Evolutionary conservation across 345 rosid species (phyloP).

Genomic region (Excoecaria cochinchinensis): DNA sequence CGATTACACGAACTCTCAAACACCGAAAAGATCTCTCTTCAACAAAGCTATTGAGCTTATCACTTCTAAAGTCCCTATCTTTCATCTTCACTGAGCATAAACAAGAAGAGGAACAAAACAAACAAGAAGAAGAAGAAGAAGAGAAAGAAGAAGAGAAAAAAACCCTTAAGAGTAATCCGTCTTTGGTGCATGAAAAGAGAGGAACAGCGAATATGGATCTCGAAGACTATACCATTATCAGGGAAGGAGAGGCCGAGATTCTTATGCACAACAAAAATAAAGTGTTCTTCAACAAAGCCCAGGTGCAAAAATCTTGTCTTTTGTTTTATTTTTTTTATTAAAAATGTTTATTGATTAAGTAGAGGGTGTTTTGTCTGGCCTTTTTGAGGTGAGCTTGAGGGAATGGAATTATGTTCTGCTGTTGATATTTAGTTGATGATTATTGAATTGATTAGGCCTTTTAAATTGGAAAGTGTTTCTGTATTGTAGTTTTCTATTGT

Average conservation of each 20-base stretch:
- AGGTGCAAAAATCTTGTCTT: slow-evolving; percentile 44
- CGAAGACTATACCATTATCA: slow-evolving; percentile 64
- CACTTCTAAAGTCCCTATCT: slow-evolving; percentile 5
- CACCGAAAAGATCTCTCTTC: background rate
- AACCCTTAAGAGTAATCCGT: background rate
- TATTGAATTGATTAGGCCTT: background rate
- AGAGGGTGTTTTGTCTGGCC: background rate
- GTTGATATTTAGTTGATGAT: background rate
- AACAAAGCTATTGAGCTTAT: background rate
- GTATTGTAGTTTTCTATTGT: background rate
- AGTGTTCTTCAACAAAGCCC: slow-evolving; percentile 94
- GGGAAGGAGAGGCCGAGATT: slow-evolving; percentile 98
- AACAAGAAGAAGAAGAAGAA: background rate
- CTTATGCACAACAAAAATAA: slow-evolving; percentile 86
- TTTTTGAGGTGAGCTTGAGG: background rate
- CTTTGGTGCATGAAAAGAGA: slow-evolving; percentile 4
- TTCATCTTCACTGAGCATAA: background rate
- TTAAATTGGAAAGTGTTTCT: background rate
- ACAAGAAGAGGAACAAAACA: background rate
- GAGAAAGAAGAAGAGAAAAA: background rate
- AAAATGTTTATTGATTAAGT: slow-evolving; percentile 3
- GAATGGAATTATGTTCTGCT: background rate
- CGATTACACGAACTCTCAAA: slow-evolving; percentile 14
- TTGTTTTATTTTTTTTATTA: slow-evolving; percentile 8
- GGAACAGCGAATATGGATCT: slow-evolving; percentile 38